Conservation (phyloP, 2,329 filamentous ascomycete species). For the Calonectria naviculata region DNA sequence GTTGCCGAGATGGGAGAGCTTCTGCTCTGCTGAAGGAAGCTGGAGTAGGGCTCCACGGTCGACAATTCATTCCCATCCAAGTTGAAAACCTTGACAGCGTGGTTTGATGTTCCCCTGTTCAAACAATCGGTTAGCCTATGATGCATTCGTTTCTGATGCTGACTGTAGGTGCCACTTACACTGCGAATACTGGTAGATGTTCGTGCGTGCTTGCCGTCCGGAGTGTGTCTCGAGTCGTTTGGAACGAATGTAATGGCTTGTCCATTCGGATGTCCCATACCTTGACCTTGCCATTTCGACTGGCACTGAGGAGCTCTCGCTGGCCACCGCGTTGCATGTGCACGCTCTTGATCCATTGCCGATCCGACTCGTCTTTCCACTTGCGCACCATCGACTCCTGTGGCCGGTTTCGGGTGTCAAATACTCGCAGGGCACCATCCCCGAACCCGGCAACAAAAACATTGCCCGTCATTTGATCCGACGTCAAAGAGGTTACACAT, state of each 20-base stretch:
- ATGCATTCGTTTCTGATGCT: neutral
- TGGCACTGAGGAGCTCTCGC: slow-evolving; percentile 89
- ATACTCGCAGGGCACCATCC: slow-evolving; percentile 93
- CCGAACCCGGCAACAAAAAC: slow-evolving; percentile 97
- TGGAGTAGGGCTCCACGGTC: slow-evolving; percentile 88
- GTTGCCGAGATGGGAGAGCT: slow-evolving; percentile 87
- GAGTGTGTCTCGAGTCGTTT: slow-evolving; percentile 80
- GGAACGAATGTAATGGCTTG: slow-evolving; percentile 77
- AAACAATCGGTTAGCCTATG: slow-evolving; percentile 39
- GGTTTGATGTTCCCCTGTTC: slow-evolving; percentile 83
- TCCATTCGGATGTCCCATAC: slow-evolving; percentile 97
- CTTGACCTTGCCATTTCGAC: slow-evolving; percentile 91
- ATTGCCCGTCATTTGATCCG: slow-evolving; percentile 97
- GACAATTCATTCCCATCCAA: slow-evolving; percentile 84
- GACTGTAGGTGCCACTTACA: slow-evolving; percentile 68
- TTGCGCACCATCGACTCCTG: slow-evolving; percentile 94
- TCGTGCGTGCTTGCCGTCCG: slow-evolving; percentile 93
- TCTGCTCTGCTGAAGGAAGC: slow-evolving; percentile 84
- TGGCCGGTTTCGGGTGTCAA: slow-evolving; percentile 86
- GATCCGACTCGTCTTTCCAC: slow-evolving; percentile 89
- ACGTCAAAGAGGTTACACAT: slow-evolving; percentile 95
- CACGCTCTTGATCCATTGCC: slow-evolving; percentile 94
- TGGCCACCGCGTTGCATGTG: slow-evolving; percentile 97
- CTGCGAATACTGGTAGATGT: slow-evolving; percentile 94
- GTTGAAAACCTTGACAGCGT: slow-evolving; percentile 93